Base-by-base conservation (phyloP, 441 rosid genomes). In the Capsella rubella region DNA sequence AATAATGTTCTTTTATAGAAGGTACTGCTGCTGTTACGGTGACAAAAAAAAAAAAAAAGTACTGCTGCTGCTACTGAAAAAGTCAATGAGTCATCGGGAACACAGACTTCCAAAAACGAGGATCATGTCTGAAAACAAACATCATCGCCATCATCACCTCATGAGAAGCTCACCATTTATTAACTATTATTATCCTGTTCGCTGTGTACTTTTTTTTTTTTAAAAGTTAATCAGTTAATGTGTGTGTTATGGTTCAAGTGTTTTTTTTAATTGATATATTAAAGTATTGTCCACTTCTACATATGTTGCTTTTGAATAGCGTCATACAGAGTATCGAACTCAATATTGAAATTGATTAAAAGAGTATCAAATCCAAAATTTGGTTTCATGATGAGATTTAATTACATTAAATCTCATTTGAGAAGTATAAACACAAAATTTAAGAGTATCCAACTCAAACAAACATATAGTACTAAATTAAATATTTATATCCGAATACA, bases 81-180 rank as follows among this genome's bases (percentile, higher is more conserved):
- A 29, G 7, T 31, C 1, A 58, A 66, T 12, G 54, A 0, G 6
- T 29, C 54, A 39, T 58, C 45, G n/a, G 27, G 47, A 65, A 73
- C 18, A 28, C 52, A 56, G 51, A 56, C 18, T 47, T 64, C 46
- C 3, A 51, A 73, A 57, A 39, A 34, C 49, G 45, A 73, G 5
- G 50, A 46, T 5, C 50, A 15, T 66, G 72, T 67, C 7, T 74
- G n/a, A 66, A 67, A 42, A 40, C 14, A 66, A 21, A 49, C 9
- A 67, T 39, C 64, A 49, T 35, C 25, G 5, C 4, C 37, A 5
- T 11, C 32, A 39, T 52, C 54, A 31, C 25, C 12, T 52, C 3
- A 11, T 40, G 5, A 18, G 18, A 10, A 50, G 35, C 67, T 49
- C 13, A 37, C 3, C 7, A 32, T 32, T 32, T 32, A 32, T 32